Base-by-base conservation (phyloP, 2,329 filamentous ascomycete genomes). In the Rutstroemia sp. region DNA sequence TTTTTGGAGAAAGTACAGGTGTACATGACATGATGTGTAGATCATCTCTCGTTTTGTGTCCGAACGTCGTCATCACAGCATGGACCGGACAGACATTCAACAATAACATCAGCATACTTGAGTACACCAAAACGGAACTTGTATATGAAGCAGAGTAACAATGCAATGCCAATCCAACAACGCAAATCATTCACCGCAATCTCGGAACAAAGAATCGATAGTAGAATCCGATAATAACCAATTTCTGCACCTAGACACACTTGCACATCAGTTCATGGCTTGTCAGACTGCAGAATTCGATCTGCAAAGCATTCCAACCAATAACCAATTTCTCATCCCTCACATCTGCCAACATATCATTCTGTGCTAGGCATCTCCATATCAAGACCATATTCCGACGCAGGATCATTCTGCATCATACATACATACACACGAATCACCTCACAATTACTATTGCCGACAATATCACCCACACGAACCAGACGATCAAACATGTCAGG, bases 401-500 rank as follows among this genome's bases (percentile, higher is more conserved):
- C 21, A 25, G 44, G 9, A 47, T 4, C 19, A 42, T 8, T 42
- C 16, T 18, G 16, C 39, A 34, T 42, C n/a, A 42, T 42, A n/a
- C 21, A 47, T 30, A 21, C 25, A 23, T 47, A 23, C 21, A 47
- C 21, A 47, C 16, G 19, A 12, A 47, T 23, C 44, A 9, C 30
- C 30, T 47, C 19, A 42, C 9, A 25, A 21, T 4, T 10, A 5
- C 23, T 23, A 47, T 47, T 25, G 16, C 23, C 25, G 44, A 47
- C 23, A 47, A 27, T 30, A 47, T 47, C 44, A 47, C 16, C 25
- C 44, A 23, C 18, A 9, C 7, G 14, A n/a, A 19, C 7, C 21
- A 21, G 18, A 23, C 42, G 8, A 9, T 21, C 37, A 49, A n/a
- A 48, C n/a, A 85, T 85, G 82, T 75, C 81, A 49, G 77, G 81